Evolutionary conservation across 169 alveolate genomes (phyloP).

Genomic region (Cryptosporidium meleagridis): DNA sequence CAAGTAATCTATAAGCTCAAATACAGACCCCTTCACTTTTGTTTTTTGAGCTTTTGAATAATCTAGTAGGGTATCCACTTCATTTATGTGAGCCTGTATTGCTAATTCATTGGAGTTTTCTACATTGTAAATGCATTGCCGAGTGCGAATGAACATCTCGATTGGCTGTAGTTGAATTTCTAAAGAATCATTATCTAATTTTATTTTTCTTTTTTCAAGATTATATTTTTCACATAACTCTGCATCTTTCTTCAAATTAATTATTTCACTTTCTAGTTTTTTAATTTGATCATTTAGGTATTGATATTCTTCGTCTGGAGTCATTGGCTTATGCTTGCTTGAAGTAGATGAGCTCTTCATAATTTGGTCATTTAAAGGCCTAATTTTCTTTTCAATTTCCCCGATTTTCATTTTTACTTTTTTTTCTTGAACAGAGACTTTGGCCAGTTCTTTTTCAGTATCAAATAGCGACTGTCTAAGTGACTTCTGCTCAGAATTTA

Average conservation of each 20-base stretch:
- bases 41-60: conserved; percentile 37
- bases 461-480: conserved; percentile 66
- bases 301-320: conserved; percentile 14
- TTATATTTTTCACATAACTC: conserved; percentile 45
- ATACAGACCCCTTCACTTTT: conserved; percentile 83
- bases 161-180: conserved; percentile 62
- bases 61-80: conserved; percentile 10
- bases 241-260: conserved; percentile 71
- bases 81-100: conserved; percentile 42
- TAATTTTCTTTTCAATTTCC: conserved; percentile 65
- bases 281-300: conserved; percentile 62
- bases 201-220: conserved; percentile 44
- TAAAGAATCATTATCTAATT: conserved; percentile 55
- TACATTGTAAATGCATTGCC: conserved; percentile 36
- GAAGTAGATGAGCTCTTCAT: conserved; percentile 59
- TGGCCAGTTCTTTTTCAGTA: conserved; percentile 76
- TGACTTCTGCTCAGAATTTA: conserved; percentile 71
- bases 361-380: not conserved
- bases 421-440: conserved; percentile 55
- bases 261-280: conserved; percentile 70
- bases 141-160: conserved; percentile 60
- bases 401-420: conserved; percentile 64
- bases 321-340: conserved; percentile 38
- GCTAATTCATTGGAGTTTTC: conserved; percentile 18
- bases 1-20: conserved; percentile 80